phyloP scores from a whole-genome alignment of 768 basidiomycete genomes.

The Lactarius vividus region DNA sequence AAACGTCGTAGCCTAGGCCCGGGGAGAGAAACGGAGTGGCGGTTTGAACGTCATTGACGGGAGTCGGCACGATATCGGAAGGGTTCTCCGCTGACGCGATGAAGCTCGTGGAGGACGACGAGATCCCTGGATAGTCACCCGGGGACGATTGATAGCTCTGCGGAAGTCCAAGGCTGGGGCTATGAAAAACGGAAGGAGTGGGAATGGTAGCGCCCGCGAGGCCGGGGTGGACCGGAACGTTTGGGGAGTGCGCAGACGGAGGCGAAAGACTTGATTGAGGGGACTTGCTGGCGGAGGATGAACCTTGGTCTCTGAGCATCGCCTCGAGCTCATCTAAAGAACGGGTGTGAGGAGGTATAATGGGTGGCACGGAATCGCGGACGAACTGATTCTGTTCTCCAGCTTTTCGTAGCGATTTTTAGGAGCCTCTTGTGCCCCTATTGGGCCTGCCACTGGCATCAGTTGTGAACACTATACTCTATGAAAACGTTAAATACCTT shows the following conservation, averaged over 20 bases:
- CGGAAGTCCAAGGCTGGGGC: constrained; percentile 6
- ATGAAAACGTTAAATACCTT: constrained; percentile 43
- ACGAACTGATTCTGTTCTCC: constrained; percentile 66
- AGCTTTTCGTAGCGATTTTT: constrained; percentile 61
- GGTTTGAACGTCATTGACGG: background rate
- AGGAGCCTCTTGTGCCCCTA: constrained; percentile 46
- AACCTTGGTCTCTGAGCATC: constrained; percentile 43
- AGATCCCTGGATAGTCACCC: background rate
- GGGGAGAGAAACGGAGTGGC: constrained; percentile 1
- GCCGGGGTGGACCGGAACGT: constrained; percentile 8
- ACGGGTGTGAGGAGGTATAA: constrained; percentile 4
- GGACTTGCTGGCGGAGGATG: background rate
- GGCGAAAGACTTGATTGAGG: constrained; percentile 12
- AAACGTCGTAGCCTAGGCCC: constrained; percentile 19
- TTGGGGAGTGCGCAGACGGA: constrained; percentile 3
- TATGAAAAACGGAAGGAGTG: constrained; percentile 3
- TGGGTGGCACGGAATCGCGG: constrained; percentile 14
- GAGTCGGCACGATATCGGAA: constrained; percentile 2
- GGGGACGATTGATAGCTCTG: constrained; percentile 8
- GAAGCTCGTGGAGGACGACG: background rate
- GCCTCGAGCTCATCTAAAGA: constrained; percentile 64
- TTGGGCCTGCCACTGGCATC: constrained; percentile 36
- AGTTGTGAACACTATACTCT: constrained; percentile 1
- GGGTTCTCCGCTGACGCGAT: constrained; percentile 2
- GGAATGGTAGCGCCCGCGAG: background rate